These are phyloP conservation scores for Radiomyces spectabilis DNA, from an alignment of 192 early-diverging fungal species.

Conservation along the genomic window DNA sequence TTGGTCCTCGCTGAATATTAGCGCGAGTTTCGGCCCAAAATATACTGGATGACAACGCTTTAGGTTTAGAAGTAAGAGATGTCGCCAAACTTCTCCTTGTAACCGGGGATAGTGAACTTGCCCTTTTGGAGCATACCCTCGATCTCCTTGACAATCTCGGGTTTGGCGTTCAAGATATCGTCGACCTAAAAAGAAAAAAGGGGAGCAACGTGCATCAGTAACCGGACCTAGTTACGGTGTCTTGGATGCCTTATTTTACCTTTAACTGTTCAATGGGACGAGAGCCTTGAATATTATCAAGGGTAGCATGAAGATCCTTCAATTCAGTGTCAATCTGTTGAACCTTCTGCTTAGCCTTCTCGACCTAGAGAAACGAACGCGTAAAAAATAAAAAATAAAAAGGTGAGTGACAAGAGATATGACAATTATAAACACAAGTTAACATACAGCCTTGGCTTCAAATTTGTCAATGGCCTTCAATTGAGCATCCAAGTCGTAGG, in stretches of 20 bases:
- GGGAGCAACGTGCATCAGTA: background rate
- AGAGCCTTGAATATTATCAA: slow-evolving; percentile 88
- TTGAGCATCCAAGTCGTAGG: slow-evolving; percentile 80
- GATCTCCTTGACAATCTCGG: slow-evolving; percentile 81
- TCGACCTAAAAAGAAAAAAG: slow-evolving; percentile 56
- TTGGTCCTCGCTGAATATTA: too few relatives aligned
- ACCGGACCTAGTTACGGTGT: too few relatives aligned
- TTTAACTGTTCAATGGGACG: slow-evolving; percentile 91
- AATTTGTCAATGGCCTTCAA: slow-evolving; percentile 68
- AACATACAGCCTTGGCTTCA: slow-evolving; percentile 67
- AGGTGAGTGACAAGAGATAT: too few relatives aligned
- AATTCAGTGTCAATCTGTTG: slow-evolving; percentile 82
- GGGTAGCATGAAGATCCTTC: slow-evolving; percentile 75
- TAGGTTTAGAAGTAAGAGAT: slow-evolving; percentile 53
- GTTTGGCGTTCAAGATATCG: slow-evolving; percentile 87
- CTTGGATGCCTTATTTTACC: slow-evolving; percentile 44
- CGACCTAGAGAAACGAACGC: slow-evolving; percentile 43
- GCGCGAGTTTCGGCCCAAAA: too few relatives aligned
- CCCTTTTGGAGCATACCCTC: slow-evolving; percentile 88
- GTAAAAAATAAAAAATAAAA: too few relatives aligned
- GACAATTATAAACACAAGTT: too few relatives aligned
- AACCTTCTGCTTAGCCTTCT: slow-evolving; percentile 74
- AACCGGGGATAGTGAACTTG: slow-evolving; percentile 87
- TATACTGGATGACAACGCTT: too few relatives aligned
- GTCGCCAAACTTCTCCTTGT: slow-evolving; percentile 89